Base-by-base conservation (phyloP, 208 protist genomes). In the Borovskyia barvae region DNA sequence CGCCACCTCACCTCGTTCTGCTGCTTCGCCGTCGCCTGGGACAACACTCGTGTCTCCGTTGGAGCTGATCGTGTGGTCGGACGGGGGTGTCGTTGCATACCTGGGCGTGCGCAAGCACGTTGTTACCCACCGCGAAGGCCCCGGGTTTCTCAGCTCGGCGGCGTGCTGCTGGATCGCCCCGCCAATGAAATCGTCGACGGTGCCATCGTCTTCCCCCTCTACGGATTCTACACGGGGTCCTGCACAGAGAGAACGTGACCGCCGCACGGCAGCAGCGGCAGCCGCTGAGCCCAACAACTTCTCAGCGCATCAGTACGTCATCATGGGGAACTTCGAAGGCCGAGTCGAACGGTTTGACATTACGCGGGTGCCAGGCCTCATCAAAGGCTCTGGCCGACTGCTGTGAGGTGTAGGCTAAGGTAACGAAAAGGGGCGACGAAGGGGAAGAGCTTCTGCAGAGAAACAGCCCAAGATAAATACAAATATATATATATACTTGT, bases 261-360 rank as follows among this genome's bases (percentile, higher is more conserved):
- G n/a, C n/a, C n/a, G n/a, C n/a, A n/a, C n/a, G n/a, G n/a, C n/a
- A n/a, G n/a, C n/a, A n/a, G n/a, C n/a, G n/a, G n/a, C n/a, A n/a
- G n/a, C n/a, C n/a, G n/a, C n/a, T n/a, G n/a, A n/a, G n/a, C n/a
- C n/a, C n/a, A n/a, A n/a, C n/a, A n/a, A n/a, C 15, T 35, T 69
- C 14, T 37, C 47, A 3, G 24, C 37, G 3, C 66, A 50, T 28
- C 53, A 67, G 51, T 75, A 72, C 39, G 19, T 75, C 6, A 14
- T 78, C 12, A 58, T 82, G 56, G 76, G 47, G 43, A 53, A 56
- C 33, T 74, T 78, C 22, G 71, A 82, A 17, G 76, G 75, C 1
- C 62, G 76, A 1, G 30, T 72, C 14, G 76, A 82, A 52, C 53
- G 59, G 1, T 78, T 69, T 28, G 67, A 82, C 50, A 42, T 78